Conservation (phyloP, 2,329 filamentous ascomycete genomes). For the Diplodia corticola region DNA sequence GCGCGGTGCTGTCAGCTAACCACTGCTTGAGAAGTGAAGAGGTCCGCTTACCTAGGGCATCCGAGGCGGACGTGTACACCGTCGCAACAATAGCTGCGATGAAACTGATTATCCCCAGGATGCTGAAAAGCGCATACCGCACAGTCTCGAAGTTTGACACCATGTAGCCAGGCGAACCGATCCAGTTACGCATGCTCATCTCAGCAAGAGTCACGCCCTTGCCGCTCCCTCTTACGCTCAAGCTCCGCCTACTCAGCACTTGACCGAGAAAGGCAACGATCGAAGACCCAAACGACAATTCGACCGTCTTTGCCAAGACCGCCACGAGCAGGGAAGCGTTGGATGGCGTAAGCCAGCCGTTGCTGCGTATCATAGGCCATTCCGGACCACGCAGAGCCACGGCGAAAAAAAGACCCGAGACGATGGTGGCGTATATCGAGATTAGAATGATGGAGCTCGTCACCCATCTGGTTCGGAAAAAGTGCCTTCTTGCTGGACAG, state of each 20-base stretch:
- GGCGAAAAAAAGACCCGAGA: constrained; percentile 67
- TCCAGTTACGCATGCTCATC: constrained; percentile 75
- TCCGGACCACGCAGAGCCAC: constrained; percentile 63
- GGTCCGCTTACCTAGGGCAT: constrained; percentile 57
- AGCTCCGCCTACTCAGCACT: constrained; percentile 67
- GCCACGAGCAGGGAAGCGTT: constrained; percentile 69
- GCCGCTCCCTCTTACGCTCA: constrained; percentile 54
- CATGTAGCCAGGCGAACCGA: constrained; percentile 64
- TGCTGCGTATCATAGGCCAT: constrained; percentile 61
- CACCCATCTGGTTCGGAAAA: constrained; percentile 33
- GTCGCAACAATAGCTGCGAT: constrained; percentile 65
- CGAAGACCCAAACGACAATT: constrained; percentile 74
- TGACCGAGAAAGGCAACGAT: constrained; percentile 76
- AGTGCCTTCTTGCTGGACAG: constrained; percentile 41
- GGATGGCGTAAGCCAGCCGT: constrained; percentile 57
- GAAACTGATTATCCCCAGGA: constrained; percentile 66
- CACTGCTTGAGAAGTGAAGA: neutral
- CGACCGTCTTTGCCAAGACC: constrained; percentile 72
- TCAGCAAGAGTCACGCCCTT: constrained; percentile 72
- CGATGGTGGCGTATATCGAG: constrained; percentile 63
- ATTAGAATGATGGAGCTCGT: constrained; percentile 37
- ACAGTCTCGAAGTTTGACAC: constrained; percentile 68
- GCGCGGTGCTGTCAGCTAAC: neutral
- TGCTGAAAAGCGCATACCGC: constrained; percentile 61
- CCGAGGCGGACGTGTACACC: constrained; percentile 75